These are phyloP conservation scores for Colletotrichum sp. DNA, from an alignment of 2,329 filamentous ascomycete genomes.

Conservation along the genomic window DNA sequence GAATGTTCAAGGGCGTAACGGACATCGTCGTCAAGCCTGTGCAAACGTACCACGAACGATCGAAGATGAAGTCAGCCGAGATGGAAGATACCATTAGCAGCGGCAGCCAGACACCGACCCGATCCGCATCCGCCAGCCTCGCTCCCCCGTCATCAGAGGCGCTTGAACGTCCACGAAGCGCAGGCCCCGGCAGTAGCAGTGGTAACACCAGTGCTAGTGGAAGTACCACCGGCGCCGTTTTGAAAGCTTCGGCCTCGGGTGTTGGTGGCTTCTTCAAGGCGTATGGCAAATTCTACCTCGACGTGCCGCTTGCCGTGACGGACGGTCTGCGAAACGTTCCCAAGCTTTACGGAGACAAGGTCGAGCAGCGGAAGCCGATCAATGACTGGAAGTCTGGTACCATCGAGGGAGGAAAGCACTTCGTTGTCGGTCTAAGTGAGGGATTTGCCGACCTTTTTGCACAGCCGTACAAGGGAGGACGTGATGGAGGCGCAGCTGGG, in stretches of 20 bases:
- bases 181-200: not conserved
- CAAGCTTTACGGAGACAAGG: conserved; percentile 49
- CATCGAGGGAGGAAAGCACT: conserved; percentile 46
- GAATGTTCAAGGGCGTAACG: conserved; percentile 15
- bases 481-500: conserved; percentile 43
- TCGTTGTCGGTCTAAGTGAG: conserved; percentile 46
- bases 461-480: conserved; percentile 45
- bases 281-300: conserved; percentile 43
- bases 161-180: not conserved
- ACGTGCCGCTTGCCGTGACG: conserved; percentile 51
- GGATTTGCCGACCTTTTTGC: conserved; percentile 47
- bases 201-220: not conserved
- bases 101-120: not conserved
- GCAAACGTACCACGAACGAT: conserved; percentile 7
- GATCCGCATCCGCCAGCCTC: not conserved
- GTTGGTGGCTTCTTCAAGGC: conserved; percentile 42
- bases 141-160: not conserved
- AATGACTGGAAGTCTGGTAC: conserved; percentile 50
- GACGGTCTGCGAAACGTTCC: conserved; percentile 60
- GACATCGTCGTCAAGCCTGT: conserved; percentile 24
- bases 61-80: not conserved
- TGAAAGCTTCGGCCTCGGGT: conserved; percentile 18
- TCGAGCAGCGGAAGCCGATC: conserved; percentile 39
- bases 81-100: not conserved
- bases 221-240: not conserved